phyloP scores from a whole-genome alignment of 2,329 filamentous ascomycete species.

The Pseudogymnoascus sp. region DNA sequence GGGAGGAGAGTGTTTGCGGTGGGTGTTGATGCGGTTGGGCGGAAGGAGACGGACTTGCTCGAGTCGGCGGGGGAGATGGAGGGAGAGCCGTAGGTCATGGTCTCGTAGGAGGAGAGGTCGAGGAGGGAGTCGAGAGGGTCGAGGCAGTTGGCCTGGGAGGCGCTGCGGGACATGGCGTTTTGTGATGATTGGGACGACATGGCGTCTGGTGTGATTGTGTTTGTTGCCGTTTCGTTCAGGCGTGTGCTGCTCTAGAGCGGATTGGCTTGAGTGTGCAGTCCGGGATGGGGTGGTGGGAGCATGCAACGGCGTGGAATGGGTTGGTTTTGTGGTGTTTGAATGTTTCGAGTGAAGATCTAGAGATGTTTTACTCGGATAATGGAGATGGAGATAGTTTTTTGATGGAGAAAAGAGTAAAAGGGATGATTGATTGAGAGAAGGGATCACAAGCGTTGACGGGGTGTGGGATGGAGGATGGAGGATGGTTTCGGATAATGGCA shows the following conservation, averaged over 20 bases:
- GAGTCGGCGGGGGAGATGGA: slow-evolving; percentile 47
- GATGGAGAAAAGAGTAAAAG: not conserved
- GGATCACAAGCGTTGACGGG: not conserved
- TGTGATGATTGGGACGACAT: slow-evolving; percentile 10
- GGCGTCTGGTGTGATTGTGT: not conserved
- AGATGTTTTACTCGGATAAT: not conserved
- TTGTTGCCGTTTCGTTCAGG: not conserved
- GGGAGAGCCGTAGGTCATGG: slow-evolving; percentile 50
- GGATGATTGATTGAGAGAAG: not conserved
- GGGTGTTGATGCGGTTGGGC: slow-evolving; percentile 42
- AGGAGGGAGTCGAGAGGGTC: slow-evolving; percentile 45
- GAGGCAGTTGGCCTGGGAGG: slow-evolving; percentile 21
- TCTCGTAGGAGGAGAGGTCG: slow-evolving; percentile 56
- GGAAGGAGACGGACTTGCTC: slow-evolving; percentile 44
- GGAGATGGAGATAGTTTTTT: not conserved
- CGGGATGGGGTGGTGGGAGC: not conserved
- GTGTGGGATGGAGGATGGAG: slow-evolving; percentile 1
- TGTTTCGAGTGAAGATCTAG: not conserved
- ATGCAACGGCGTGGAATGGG: not conserved
- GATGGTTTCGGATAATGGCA: slow-evolving; percentile 3
- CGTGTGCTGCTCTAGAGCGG: not conserved
- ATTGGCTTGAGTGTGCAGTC: not conserved
- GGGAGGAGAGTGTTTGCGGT: slow-evolving; percentile 43
- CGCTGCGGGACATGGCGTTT: slow-evolving; percentile 13
- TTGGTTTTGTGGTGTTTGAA: not conserved